phyloP scores from a whole-genome alignment of 345 rosid genomes.

The Aquilaria sinensis region DNA sequence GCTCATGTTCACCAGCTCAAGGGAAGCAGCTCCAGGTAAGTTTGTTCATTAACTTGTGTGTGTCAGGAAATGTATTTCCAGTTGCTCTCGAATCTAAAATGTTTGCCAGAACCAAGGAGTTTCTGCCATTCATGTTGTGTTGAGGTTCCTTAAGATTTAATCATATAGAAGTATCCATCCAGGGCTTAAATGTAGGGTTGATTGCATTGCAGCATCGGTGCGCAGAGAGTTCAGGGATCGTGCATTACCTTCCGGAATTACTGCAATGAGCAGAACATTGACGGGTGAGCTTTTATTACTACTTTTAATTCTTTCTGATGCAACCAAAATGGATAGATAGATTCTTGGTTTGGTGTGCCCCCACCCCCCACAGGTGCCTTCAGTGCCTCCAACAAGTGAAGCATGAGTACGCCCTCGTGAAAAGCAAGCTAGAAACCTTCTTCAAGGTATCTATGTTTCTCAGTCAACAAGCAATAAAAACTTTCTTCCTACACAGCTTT shows the following conservation, averaged over 20 bases:
- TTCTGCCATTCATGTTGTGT: neutral
- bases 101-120: neutral
- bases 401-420: slow-evolving; percentile 43
- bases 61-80: neutral
- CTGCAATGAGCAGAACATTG: slow-evolving; percentile 13
- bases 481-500: neutral
- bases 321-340: too few species aligned
- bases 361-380: slow-evolving; percentile 32
- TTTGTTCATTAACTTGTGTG: neutral
- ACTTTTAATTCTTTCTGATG: too few species aligned
- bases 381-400: slow-evolving; percentile 54
- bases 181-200: neutral
- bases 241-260: slow-evolving; percentile 13
- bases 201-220: slow-evolving; percentile 14
- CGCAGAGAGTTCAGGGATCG: slow-evolving; percentile 15
- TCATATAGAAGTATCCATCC: neutral
- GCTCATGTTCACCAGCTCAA: slow-evolving; percentile 20
- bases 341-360: too few species aligned
- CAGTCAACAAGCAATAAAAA: neutral
- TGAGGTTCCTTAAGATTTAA: neutral
- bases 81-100: neutral
- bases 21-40: slow-evolving; percentile 19
- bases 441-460: slow-evolving; percentile 28
- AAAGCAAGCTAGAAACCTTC: slow-evolving; percentile 51
- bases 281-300: slow-evolving; percentile 8